Evolutionary conservation across 805 yeast genomes (phyloP).

Genomic region (Yarrowia alimentaria): DNA sequence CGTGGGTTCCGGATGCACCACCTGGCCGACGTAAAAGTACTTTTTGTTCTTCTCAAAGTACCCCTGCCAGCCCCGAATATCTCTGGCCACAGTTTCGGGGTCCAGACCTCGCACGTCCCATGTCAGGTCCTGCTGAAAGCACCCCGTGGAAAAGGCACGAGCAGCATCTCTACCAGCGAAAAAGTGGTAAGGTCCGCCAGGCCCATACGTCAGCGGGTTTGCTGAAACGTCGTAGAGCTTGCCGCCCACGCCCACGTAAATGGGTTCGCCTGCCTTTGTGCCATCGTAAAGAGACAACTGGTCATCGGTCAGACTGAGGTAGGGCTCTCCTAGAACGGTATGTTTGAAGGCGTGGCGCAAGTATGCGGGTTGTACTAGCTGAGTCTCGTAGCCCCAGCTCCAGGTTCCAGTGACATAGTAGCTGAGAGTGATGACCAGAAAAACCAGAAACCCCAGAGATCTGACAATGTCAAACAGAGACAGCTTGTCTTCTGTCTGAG

Average conservation of each 20-base stretch:
- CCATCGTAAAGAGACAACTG: constrained; percentile 57
- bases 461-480: constrained; percentile 44
- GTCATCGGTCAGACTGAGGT: constrained; percentile 44
- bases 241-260: constrained; percentile 60
- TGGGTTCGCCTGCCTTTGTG: constrained; percentile 47
- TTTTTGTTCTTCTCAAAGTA: constrained; percentile 47
- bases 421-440: constrained; percentile 51
- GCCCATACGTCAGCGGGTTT: constrained; percentile 54
- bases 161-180: constrained; percentile 69
- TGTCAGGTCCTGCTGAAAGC: constrained; percentile 61
- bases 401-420: constrained; percentile 57
- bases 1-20: constrained; percentile 34
- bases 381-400: constrained; percentile 62
- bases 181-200: constrained; percentile 53
- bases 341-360: constrained; percentile 37
- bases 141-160: constrained; percentile 69
- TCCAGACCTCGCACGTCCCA: constrained; percentile 65
- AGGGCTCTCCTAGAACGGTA: constrained; percentile 30
- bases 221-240: constrained; percentile 62
- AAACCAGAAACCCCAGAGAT: constrained; percentile 47
- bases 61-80: constrained; percentile 52
- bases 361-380: constrained; percentile 48
- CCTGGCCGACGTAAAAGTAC: constrained; percentile 65
- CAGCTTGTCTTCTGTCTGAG: background rate
- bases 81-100: constrained; percentile 42